A percentile compares a stretch with the other conserved stretches of the same genome.
These are phyloP conservation scores for Sugiyamaella lignohabitans DNA, from an alignment of 805 yeast species.

Conservation along the genomic window DNA sequence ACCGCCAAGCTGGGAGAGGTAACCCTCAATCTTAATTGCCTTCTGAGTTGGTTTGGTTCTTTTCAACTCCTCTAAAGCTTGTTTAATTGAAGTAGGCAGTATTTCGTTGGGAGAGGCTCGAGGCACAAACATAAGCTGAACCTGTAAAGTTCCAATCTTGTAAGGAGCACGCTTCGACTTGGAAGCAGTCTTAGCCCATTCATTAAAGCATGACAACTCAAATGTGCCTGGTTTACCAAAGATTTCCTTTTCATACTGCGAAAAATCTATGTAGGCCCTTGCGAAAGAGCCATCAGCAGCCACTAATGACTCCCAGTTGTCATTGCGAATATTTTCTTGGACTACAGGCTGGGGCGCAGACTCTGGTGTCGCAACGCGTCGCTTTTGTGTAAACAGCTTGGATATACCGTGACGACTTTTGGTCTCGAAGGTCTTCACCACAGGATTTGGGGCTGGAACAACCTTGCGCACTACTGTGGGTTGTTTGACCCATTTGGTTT, in stretches of 20 bases:
- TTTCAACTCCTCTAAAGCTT: constrained; percentile 30
- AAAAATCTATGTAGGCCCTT: constrained; percentile 62
- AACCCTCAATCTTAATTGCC: constrained; percentile 48
- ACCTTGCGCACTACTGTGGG: constrained; percentile 8
- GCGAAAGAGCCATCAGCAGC: constrained; percentile 91
- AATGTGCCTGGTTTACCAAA: constrained; percentile 49
- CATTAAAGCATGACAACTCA: constrained; percentile 63
- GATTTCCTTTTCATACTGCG: constrained; percentile 49
- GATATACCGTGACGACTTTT: constrained; percentile 15
- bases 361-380: constrained; percentile 3
- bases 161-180: constrained; percentile 19
- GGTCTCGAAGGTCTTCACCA: background rate
- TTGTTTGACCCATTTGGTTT: constrained; percentile 46
- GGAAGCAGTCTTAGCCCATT: constrained; percentile 54
- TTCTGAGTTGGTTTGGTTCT: constrained; percentile 25
- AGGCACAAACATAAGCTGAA: constrained; percentile 55
- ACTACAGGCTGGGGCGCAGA: constrained; percentile 3
- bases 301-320: constrained; percentile 49
- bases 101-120: constrained; percentile 37
- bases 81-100: constrained; percentile 48
- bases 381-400: constrained; percentile 11
- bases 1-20: constrained; percentile 84
- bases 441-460: constrained; percentile 11
- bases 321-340: constrained; percentile 23
- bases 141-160: constrained; percentile 49